Percentiles rank a stretch among this genome's conserved stretches.
Conservation (phyloP, 768 basidiomycete species). For the Leucosporidium yakuticum region DNA sequence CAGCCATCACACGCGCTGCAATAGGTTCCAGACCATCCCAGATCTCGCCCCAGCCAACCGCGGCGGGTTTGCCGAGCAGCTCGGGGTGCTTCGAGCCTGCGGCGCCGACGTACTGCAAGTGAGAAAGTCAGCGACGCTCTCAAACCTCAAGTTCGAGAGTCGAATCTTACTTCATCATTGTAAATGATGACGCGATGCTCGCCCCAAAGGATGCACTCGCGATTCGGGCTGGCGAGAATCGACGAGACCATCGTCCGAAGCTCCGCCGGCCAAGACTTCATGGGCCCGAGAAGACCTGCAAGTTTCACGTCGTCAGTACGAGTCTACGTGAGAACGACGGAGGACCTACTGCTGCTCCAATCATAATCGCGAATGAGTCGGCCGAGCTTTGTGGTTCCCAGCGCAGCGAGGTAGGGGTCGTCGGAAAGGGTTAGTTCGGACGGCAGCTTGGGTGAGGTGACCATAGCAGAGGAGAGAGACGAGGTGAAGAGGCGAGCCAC, state of each 20-base stretch:
- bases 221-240: slow-evolving; percentile 23
- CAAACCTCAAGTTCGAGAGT: too few species aligned
- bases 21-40: slow-evolving; percentile 29
- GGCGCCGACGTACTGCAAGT: slow-evolving; percentile 17
- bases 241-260: slow-evolving; percentile 19
- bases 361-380: slow-evolving; percentile 4
- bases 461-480: too few species aligned
- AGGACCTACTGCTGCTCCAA: slow-evolving; percentile 9
- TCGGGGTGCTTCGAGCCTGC: slow-evolving; percentile 27
- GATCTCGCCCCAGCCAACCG: slow-evolving; percentile 27
- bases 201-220: slow-evolving; percentile 23
- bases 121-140: too few species aligned
- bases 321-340: too few species aligned
- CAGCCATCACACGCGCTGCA: slow-evolving; percentile 1
- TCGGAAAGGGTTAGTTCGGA: neutral
- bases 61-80: slow-evolving; percentile 16
- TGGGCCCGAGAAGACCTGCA: slow-evolving; percentile 15
- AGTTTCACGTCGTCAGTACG: too few species aligned
- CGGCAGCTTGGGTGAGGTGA: neutral
- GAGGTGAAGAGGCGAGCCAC: too few species aligned
- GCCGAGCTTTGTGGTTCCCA: slow-evolving; percentile 19
- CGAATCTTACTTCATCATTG: neutral
- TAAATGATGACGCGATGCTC: slow-evolving; percentile 16
- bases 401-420: neutral
- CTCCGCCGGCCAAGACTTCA: slow-evolving; percentile 15